These are phyloP conservation scores for Fraxinus dipetala DNA, from an alignment of 305 asterid species.

Conservation along the genomic window DNA sequence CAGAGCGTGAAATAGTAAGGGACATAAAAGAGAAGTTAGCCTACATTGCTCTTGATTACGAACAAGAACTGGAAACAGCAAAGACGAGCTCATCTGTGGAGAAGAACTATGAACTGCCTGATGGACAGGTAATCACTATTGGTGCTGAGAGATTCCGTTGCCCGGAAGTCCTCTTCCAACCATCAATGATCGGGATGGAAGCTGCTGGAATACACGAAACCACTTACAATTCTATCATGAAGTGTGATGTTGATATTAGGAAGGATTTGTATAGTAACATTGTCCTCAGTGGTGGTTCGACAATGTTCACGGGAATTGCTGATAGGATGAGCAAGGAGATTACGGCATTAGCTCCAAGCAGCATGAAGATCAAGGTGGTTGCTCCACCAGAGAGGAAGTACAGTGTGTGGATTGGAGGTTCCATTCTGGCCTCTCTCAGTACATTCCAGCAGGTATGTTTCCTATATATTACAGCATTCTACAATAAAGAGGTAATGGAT, in stretches of 20 bases:
- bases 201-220: constrained; percentile 74
- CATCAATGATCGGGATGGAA: constrained; percentile 71
- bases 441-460: constrained; percentile 42
- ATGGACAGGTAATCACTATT: constrained; percentile 51
- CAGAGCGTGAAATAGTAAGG: constrained; percentile 56
- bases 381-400: constrained; percentile 47
- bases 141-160: constrained; percentile 51
- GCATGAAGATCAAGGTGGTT: constrained; percentile 46
- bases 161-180: constrained; percentile 74
- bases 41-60: constrained; percentile 51
- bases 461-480: background rate
- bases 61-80: constrained; percentile 47
- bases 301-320: constrained; percentile 63
- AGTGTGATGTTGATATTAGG: constrained; percentile 61
- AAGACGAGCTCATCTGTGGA: constrained; percentile 49
- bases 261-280: constrained; percentile 62
- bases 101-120: constrained; percentile 52
- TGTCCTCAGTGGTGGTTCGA: constrained; percentile 67
- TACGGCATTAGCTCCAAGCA: constrained; percentile 54
- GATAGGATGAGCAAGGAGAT: constrained; percentile 69
- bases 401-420: constrained; percentile 48
- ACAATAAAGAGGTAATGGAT: background rate
- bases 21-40: constrained; percentile 51
- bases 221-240: constrained; percentile 64
- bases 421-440: constrained; percentile 44